Evolutionary conservation across 176 grass and related monocot genomes (phyloP), one percentile per base, ranked within the genome.

Genomic region (Lolium perenne): DNA sequence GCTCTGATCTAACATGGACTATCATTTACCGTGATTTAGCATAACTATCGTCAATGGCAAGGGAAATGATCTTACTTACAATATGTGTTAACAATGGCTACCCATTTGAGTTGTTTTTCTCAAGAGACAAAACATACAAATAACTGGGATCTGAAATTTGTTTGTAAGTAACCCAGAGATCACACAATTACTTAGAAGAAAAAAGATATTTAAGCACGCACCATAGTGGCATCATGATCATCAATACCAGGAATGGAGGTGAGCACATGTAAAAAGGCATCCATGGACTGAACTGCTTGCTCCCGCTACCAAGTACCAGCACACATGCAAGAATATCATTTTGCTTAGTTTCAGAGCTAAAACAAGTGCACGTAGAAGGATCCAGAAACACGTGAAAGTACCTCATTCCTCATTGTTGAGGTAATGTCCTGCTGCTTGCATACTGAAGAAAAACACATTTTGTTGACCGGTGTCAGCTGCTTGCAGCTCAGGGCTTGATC

Each of bases 211-310:
- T 85, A 5, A 41, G 13, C 25, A 61, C 83, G 48, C 93, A 97
- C 92, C 16, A 91, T 86, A 86, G 88, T 95, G 63, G 95, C 93
- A 51, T 95, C 93, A 17, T 97, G 95, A 38, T 88, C 79, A 55
- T 97, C 95, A 78, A 95, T 93, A 63, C 87, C 93, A 84, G 91
- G 93, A 68, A 97, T 92, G 61, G 95, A 89, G 58, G 95, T 94
- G 79, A 97, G 59, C 18, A 93, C 93, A 56, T 53, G 59, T n/a
- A 97, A 51, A 77, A 93, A 93, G 53, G 84, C 54, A 87, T 95
- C 93, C 75, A 91, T 91, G 80, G 75, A 92, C 81, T 94, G 96
- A 79, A 94, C 93, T 74, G 93, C 86, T 76, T 86, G 86, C 78
- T 84, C 85, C 61, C 88, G 81, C 96, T 97, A 53, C 32, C 32